Evolutionary conservation across 139 green algal genomes (phyloP).

Genomic region (Picochlorum sp.): DNA sequence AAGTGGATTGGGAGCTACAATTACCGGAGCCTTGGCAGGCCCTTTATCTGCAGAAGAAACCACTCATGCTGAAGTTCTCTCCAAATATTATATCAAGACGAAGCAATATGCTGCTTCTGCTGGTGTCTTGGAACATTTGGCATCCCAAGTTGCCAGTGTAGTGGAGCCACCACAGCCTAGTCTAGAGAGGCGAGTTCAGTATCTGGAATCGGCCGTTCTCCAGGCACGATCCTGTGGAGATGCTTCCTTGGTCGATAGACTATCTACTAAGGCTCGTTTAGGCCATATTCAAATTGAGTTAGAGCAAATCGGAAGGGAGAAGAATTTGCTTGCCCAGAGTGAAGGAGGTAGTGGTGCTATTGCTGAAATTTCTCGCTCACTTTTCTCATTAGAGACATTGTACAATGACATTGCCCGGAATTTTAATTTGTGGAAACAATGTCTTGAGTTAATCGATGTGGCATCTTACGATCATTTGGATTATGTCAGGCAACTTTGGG

Average conservation of each 20-base stretch:
- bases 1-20: conserved; percentile 24
- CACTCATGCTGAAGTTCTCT: conserved; percentile 33
- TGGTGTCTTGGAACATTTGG: conserved; percentile 45
- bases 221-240: conserved; percentile 51
- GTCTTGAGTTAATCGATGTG: conserved; percentile 65
- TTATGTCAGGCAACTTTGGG: conserved; percentile 66
- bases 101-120: conserved; percentile 20
- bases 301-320: background rate
- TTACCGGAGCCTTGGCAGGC: background rate
- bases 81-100: conserved; percentile 38
- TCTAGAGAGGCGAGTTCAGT: conserved; percentile 39
- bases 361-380: conserved; percentile 18
- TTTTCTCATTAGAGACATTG: conserved; percentile 41
- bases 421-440: conserved; percentile 51
- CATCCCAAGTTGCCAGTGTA: conserved; percentile 23
- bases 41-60: conserved; percentile 23
- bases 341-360: background rate
- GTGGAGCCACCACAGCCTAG: conserved; percentile 25
- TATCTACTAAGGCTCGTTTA: conserved; percentile 33
- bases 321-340: background rate
- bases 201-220: conserved; percentile 47
- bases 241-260: conserved; percentile 26
- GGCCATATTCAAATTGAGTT: conserved; percentile 42
- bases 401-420: conserved; percentile 60
- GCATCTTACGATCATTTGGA: conserved; percentile 24